phyloP scores from a whole-genome alignment of 2,329 filamentous ascomycete species.

The Fusarium nelsonii region DNA sequence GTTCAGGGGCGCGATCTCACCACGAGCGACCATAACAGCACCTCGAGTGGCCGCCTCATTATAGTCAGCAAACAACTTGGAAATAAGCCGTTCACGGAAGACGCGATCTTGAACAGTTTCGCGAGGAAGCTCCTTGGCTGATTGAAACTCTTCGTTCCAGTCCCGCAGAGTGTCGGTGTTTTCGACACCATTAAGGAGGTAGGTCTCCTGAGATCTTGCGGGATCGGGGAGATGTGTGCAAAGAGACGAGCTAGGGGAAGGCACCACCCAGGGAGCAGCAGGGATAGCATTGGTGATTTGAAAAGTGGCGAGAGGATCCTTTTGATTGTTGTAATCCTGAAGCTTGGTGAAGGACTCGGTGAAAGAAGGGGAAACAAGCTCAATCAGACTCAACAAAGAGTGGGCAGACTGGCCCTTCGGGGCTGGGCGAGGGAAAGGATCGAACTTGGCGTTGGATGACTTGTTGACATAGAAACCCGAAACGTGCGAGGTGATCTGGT shows the following conservation, averaged over 20 bases:
- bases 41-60: slow-evolving; percentile 94
- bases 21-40: slow-evolving; percentile 89
- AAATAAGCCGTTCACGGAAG: slow-evolving; percentile 92
- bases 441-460: slow-evolving; percentile 94
- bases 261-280: slow-evolving; percentile 90
- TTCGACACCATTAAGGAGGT: slow-evolving; percentile 88
- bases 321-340: slow-evolving; percentile 85
- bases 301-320: slow-evolving; percentile 91
- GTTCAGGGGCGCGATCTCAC: slow-evolving; percentile 93
- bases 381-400: slow-evolving; percentile 85
- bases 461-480: slow-evolving; percentile 98
- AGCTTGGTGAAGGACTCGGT: slow-evolving; percentile 78
- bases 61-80: slow-evolving; percentile 97
- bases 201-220: slow-evolving; percentile 92
- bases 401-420: slow-evolving; percentile 85
- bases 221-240: slow-evolving; percentile 84
- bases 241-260: slow-evolving; percentile 72
- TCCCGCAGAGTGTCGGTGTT: slow-evolving; percentile 94
- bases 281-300: slow-evolving; percentile 96
- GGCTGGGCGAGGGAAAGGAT: slow-evolving; percentile 82
- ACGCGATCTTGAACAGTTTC: slow-evolving; percentile 95
- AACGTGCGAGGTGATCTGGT: slow-evolving; percentile 92
- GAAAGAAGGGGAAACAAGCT: slow-evolving; percentile 86
- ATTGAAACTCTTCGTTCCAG: slow-evolving; percentile 99
- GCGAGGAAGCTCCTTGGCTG: slow-evolving; percentile 91